Conservation (phyloP, 2,329 filamentous ascomycete species). For the Torrubiella hemipterigena region DNA sequence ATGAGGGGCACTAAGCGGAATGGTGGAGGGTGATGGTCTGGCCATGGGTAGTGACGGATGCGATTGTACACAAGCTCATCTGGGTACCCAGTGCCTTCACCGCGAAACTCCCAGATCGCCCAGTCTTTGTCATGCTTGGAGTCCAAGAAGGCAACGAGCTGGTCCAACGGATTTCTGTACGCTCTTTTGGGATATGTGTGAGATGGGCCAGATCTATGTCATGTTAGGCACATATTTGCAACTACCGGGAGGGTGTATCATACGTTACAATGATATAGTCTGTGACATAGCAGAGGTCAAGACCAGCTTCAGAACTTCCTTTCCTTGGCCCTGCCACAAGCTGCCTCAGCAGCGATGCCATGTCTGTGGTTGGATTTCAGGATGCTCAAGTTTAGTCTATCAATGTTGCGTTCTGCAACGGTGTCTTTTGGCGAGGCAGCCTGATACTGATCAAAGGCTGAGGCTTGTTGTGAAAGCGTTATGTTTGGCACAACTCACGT, state of each 20-base stretch:
- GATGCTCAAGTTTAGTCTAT: too few species aligned
- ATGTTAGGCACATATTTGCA: slow-evolving; percentile 7
- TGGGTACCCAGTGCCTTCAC: slow-evolving; percentile 90
- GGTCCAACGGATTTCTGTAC: slow-evolving; percentile 86
- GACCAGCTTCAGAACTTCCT: slow-evolving; percentile 72
- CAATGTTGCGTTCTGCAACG: too few species aligned
- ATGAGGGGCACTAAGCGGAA: slow-evolving; percentile 82
- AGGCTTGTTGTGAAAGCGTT: too few species aligned
- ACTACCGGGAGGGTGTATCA: too few species aligned
- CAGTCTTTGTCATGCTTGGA: slow-evolving; percentile 71
- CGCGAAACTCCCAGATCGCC: slow-evolving; percentile 97
- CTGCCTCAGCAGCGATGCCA: slow-evolving; percentile 74
- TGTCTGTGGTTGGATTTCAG: slow-evolving; percentile 14
- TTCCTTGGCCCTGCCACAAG: slow-evolving; percentile 81
- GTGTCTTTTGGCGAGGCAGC: too few species aligned
- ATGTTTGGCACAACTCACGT: too few species aligned
- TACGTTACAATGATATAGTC: slow-evolving; percentile 59
- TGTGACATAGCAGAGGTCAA: slow-evolving; percentile 94
- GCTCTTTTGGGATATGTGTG: slow-evolving; percentile 82
- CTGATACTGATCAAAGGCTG: too few species aligned
- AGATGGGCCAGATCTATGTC: slow-evolving; percentile 69
- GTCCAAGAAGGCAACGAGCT: slow-evolving; percentile 80
- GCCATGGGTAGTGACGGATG: slow-evolving; percentile 88
- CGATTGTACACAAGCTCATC: slow-evolving; percentile 78
- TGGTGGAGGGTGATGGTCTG: slow-evolving; percentile 92